These are phyloP conservation scores for Ceratocystis ficicola DNA, from an alignment of 2,329 filamentous ascomycete genomes.

Conservation along the genomic window DNA sequence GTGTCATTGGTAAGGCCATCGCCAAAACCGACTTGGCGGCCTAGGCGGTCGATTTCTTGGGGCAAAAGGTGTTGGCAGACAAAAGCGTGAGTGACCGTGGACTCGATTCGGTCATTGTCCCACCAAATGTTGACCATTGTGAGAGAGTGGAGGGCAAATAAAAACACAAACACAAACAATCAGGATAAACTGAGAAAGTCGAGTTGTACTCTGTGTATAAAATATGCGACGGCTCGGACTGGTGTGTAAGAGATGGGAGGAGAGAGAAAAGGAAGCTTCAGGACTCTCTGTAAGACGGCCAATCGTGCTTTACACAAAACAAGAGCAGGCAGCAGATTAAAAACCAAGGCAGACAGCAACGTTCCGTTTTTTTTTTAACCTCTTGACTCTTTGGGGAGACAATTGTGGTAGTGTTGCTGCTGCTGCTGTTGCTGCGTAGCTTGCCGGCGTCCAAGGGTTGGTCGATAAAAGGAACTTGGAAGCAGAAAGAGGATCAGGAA, in stretches of 20 bases:
- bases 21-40: conserved; percentile 53
- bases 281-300: neutral
- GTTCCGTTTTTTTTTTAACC: neutral
- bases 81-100: conserved; percentile 56
- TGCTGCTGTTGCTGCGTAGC: neutral
- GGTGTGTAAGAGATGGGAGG: neutral
- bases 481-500: conserved; percentile 5
- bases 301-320: neutral
- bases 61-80: conserved; percentile 52
- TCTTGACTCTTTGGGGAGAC: neutral
- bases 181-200: neutral
- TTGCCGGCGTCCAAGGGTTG: neutral
- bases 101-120: conserved; percentile 56
- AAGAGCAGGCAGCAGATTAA: neutral
- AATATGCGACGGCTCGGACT: neutral
- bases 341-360: neutral
- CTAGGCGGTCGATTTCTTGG: conserved; percentile 50
- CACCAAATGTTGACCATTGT: conserved; percentile 45
- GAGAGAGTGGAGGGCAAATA: neutral
- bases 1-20: conserved; percentile 56
- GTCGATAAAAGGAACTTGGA: conserved; percentile 4
- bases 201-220: neutral
- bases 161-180: neutral
- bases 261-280: neutral
- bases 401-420: too few relatives aligned